Evolutionary conservation across 2,329 filamentous ascomycete species (phyloP).

Genomic region (Cercospora janseana): DNA sequence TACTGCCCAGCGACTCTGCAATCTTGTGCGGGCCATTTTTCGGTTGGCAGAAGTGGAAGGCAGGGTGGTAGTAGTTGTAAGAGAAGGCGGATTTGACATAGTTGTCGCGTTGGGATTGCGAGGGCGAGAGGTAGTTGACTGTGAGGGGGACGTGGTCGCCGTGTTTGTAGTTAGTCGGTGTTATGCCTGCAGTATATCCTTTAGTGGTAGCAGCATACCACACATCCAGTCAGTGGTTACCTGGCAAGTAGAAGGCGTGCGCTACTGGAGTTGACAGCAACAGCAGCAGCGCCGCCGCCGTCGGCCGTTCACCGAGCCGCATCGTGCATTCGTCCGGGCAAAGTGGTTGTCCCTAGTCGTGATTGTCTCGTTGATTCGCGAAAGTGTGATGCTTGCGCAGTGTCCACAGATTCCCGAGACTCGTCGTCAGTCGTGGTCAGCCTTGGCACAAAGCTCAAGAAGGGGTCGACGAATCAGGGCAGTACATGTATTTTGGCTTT

Average conservation of each 20-base stretch:
- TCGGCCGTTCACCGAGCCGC: conserved; percentile 26
- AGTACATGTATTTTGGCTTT: background rate
- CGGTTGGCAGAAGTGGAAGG: conserved; percentile 85
- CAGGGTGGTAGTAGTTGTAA: conserved; percentile 90
- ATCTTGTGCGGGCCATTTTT: conserved; percentile 73
- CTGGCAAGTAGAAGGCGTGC: conserved; percentile 80
- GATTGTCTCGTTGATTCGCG: background rate
- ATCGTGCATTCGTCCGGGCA: conserved; percentile 17
- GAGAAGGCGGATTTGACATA: conserved; percentile 89
- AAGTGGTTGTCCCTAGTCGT: conserved; percentile 3
- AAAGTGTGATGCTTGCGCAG: conserved; percentile 1
- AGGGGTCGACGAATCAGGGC: background rate
- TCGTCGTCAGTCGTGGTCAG: conserved; percentile 5
- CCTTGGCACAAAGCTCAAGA: background rate
- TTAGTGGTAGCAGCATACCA: background rate
- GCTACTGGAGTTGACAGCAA: conserved; percentile 31
- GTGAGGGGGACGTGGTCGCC: conserved; percentile 80
- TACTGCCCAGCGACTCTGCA: conserved; percentile 88
- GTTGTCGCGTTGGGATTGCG: conserved; percentile 71
- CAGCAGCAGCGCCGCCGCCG: conserved; percentile 25
- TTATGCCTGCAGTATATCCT: conserved; percentile 52
- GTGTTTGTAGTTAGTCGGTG: conserved; percentile 83
- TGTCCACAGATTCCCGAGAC: conserved; percentile 1
- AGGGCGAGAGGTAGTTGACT: conserved; percentile 89
- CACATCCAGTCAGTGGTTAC: conserved; percentile 38